phyloP scores from a whole-genome alignment of 2,329 filamentous ascomycete genomes.

The Venturia aucupariae region DNA sequence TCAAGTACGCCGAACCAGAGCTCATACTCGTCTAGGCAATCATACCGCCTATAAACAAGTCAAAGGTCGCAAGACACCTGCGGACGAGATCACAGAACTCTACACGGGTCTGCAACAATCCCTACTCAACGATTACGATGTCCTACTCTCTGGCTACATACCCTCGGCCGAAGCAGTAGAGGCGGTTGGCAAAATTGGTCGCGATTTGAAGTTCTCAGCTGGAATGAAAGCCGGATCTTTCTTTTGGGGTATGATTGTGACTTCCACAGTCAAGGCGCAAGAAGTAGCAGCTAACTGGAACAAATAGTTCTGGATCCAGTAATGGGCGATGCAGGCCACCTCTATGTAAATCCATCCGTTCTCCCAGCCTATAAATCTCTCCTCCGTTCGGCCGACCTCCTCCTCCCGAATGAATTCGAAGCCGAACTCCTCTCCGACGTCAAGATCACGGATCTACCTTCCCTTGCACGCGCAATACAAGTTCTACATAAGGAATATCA shows the following conservation, averaged over 20 bases:
- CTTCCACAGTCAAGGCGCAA: not conserved
- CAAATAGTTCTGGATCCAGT: conserved; percentile 76
- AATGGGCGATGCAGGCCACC: conserved; percentile 89
- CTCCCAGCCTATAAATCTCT: conserved; percentile 82
- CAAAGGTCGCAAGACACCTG: conserved; percentile 73
- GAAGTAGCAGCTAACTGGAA: not conserved
- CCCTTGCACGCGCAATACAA: conserved; percentile 64
- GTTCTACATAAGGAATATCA: conserved; percentile 66
- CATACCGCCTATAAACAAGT: conserved; percentile 88
- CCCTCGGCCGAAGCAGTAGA: conserved; percentile 78
- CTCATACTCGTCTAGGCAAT: conserved; percentile 54
- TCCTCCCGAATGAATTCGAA: conserved; percentile 95
- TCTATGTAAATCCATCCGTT: conserved; percentile 88
- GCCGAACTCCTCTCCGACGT: conserved; percentile 83
- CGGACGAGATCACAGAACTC: conserved; percentile 72
- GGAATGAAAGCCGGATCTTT: conserved; percentile 61
- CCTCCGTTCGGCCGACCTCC: conserved; percentile 74
- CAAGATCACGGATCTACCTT: conserved; percentile 66
- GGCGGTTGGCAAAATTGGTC: conserved; percentile 73
- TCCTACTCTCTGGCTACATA: conserved; percentile 91
- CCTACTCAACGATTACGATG: conserved; percentile 79
- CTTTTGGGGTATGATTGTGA: conserved; percentile 61
- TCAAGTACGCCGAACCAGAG: not conserved
- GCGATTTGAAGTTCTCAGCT: conserved; percentile 63
- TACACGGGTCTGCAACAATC: conserved; percentile 79